Evolutionary conservation across 352 stramenopile genomes (phyloP).

Genomic region (Phytopythium kandeliae): DNA sequence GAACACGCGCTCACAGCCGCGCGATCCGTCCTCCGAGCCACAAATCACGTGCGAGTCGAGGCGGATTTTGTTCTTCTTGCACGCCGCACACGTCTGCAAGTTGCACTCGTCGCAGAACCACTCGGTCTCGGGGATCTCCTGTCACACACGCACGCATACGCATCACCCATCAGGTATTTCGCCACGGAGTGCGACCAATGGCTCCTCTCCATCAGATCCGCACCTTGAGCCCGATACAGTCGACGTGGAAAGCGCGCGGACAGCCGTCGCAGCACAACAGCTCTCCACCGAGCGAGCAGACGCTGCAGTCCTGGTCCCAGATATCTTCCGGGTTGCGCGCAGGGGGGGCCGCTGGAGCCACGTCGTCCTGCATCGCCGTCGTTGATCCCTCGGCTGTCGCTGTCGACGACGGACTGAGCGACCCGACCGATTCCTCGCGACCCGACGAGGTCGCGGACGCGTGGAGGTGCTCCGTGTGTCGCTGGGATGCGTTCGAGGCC

Average conservation of each 20-base stretch:
- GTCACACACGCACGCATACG: conserved; percentile 1
- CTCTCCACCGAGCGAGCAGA: conserved; percentile 81
- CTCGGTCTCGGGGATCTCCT: conserved; percentile 60
- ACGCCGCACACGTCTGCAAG: conserved; percentile 67
- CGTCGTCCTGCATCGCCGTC: not conserved
- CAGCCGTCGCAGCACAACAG: conserved; percentile 91
- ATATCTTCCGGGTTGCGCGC: conserved; percentile 43
- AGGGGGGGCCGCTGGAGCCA: not conserved
- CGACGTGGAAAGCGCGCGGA: conserved; percentile 88
- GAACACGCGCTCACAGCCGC: conserved; percentile 84
- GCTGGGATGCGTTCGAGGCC: conserved; percentile 7
- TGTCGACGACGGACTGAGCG: conserved; percentile 6
- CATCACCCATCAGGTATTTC: not conserved
- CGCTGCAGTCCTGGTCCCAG: conserved; percentile 87
- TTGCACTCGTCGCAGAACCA: conserved; percentile 90
- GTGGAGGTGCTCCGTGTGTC: conserved; percentile 10
- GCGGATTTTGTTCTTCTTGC: conserved; percentile 85
- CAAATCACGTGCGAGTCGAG: conserved; percentile 90
- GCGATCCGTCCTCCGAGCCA: conserved; percentile 80
- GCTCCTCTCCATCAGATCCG: not conserved
- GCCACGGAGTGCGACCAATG: not conserved
- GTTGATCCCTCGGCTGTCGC: conserved; percentile 4
- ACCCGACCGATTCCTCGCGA: conserved; percentile 3
- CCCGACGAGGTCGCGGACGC: not conserved
- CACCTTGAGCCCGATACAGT: conserved; percentile 70